A percentile compares a stretch with the other conserved stretches of the same genome.
Conservation (phyloP, 805 yeast genomes). For the Starmerella riodocensis region DNA sequence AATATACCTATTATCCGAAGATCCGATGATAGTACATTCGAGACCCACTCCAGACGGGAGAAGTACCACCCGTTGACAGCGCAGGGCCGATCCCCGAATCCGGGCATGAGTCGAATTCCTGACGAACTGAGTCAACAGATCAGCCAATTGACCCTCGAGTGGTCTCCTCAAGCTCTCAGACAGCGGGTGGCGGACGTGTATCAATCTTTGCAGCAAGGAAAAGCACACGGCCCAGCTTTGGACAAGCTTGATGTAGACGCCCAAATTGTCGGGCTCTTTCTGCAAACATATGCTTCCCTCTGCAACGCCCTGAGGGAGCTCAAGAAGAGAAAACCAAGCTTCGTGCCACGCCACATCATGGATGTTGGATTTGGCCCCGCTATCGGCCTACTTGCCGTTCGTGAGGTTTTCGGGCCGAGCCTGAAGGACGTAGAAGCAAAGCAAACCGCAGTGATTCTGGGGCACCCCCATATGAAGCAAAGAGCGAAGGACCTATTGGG, state of each 20-base stretch:
- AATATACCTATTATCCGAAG: constrained; percentile 1
- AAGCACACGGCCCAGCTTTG: constrained; percentile 38
- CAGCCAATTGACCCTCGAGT: constrained; percentile 47
- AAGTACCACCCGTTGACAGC: constrained; percentile 43
- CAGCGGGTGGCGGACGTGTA: constrained; percentile 47
- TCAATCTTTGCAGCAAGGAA: constrained; percentile 38
- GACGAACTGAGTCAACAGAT: constrained; percentile 43
- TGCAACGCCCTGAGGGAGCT: constrained; percentile 57
- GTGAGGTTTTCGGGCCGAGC: constrained; percentile 55
- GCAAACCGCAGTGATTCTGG: constrained; percentile 62
- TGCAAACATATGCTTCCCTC: constrained; percentile 66
- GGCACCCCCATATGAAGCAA: constrained; percentile 59
- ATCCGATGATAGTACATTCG: neutral
- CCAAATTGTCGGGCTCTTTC: constrained; percentile 63
- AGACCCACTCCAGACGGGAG: neutral
- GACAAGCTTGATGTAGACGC: constrained; percentile 44
- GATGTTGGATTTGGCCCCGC: constrained; percentile 88
- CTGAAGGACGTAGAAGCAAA: constrained; percentile 13
- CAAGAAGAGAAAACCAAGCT: constrained; percentile 37
- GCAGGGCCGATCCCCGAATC: constrained; percentile 39
- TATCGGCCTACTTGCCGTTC: constrained; percentile 76
- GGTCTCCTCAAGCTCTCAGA: constrained; percentile 51
- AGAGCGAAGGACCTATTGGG: constrained; percentile 59
- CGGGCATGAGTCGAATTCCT: constrained; percentile 44
- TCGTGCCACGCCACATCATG: constrained; percentile 53